These are phyloP conservation scores for Dactylis glomerata DNA, from an alignment of 176 grass and related monocot genomes.

Conservation along the genomic window DNA sequence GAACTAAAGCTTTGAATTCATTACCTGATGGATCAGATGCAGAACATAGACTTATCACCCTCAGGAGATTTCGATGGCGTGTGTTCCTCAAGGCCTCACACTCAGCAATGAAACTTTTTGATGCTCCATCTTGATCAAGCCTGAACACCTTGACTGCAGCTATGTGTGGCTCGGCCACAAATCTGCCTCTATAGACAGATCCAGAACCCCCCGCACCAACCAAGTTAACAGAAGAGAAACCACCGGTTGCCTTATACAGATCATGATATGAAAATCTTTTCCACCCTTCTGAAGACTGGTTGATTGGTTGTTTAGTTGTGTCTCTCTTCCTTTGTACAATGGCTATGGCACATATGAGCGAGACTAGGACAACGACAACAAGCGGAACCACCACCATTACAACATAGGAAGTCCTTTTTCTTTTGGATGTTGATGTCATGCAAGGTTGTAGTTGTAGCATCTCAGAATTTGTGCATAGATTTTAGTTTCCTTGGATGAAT, in stretches of 20 bases:
- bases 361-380: neutral
- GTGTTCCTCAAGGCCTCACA: slow-evolving; percentile 3
- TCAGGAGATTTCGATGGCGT: slow-evolving; percentile 3
- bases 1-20: slow-evolving; percentile 12
- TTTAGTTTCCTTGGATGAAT: slow-evolving; percentile 24
- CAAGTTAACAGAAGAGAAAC: neutral
- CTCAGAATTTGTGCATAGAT: neutral
- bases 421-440: neutral
- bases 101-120: slow-evolving; percentile 4
- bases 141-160: slow-evolving; percentile 15
- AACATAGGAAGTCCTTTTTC: neutral
- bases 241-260: neutral
- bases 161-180: neutral
- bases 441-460: neutral
- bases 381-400: neutral
- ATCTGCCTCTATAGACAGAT: slow-evolving; percentile 3
- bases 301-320: neutral
- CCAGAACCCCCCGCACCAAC: neutral
- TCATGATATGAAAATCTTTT: neutral
- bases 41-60: neutral
- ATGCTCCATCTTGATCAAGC: slow-evolving; percentile 5
- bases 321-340: neutral
- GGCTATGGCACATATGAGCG: neutral
- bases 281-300: neutral
- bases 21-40: neutral